Base-by-base conservation (phyloP, 2,329 filamentous ascomycete species). In the Penicillium paneum region DNA sequence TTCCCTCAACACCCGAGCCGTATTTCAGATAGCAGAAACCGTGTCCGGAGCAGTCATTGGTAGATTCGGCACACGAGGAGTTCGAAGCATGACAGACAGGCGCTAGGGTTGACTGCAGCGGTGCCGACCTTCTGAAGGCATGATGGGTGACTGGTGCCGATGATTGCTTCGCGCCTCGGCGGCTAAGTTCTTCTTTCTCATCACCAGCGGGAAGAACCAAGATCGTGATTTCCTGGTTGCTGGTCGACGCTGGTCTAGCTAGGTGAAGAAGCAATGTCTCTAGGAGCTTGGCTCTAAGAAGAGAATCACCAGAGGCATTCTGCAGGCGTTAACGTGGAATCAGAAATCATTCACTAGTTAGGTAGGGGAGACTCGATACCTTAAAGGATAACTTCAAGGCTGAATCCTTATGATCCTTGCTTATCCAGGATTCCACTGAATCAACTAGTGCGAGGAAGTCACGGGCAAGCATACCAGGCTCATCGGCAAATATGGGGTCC, bases 41-140 rank as follows among this genome's bases (percentile, higher is more conserved):
- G 73, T 94, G 91, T 51, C 88, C 85, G 13, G 88, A 90, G 81
- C 94, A 99, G 69, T 84, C 85, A 64, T 84, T 82, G 2, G 94
- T 99, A 38, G 77, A 78, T 54, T 80, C 79, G 46, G 81, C 76
- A 76, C 93, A 97, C 54, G 81, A 78, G 38, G 86, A 83, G 63
- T 85, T 75, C 2, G 86, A 86, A 49, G 79, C 71, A 79, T 95
- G 93, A 81, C 93, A 97, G 42, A 84, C 75, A 7, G 89, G 87
- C 43, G 92, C 79, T 24, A 83, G 76, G 51, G 80, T 79, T 31
- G 73, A 73, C 65, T 57, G 73, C 67, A 54, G 74, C 26, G 72
- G 57, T 3, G 40, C 21, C n/a, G 78, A 59, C 32, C 42, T 48
- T 35, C 43, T 46, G 13, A 53, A n/a, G 10, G 36, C 19, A 29